Evolutionary conservation across 1,284 basidiomycete species (phyloP).

Genomic region (Ceratobasidium sp.): DNA sequence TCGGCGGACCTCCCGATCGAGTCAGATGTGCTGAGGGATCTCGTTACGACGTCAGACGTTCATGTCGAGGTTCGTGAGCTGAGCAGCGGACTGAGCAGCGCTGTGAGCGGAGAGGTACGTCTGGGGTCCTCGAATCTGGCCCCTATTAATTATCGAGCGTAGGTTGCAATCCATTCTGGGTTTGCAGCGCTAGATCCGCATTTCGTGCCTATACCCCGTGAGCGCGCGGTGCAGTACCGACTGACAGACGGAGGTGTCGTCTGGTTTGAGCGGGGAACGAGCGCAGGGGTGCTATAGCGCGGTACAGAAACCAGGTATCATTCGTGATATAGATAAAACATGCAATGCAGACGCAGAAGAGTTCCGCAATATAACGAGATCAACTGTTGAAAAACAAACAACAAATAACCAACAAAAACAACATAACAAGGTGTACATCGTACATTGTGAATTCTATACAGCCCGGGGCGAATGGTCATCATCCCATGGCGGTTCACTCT

Average conservation of each 20-base stretch:
- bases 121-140: background rate
- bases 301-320: constrained; percentile 29
- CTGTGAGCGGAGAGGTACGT: constrained; percentile 73
- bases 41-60: constrained; percentile 65
- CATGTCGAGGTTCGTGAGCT: constrained; percentile 73
- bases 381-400: background rate
- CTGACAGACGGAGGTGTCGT: constrained; percentile 65
- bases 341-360: constrained; percentile 6
- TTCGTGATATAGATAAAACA: constrained; percentile 28
- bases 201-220: constrained; percentile 58
- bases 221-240: constrained; percentile 67
- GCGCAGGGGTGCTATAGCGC: constrained; percentile 62
- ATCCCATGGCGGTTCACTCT: constrained; percentile 33
- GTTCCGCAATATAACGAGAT: constrained; percentile 6
- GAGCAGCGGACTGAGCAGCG: constrained; percentile 71
- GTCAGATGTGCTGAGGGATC: constrained; percentile 57
- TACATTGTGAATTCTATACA: constrained; percentile 12
- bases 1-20: constrained; percentile 53
- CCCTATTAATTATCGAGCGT: constrained; percentile 12
- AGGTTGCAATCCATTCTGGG: constrained; percentile 70
- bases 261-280: constrained; percentile 75
- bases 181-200: constrained; percentile 51
- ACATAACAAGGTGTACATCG: background rate
- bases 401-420: background rate
- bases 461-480: constrained; percentile 22